These are phyloP conservation scores for Candida taoyuanica DNA, from an alignment of 805 yeast species.

Conservation along the genomic window DNA sequence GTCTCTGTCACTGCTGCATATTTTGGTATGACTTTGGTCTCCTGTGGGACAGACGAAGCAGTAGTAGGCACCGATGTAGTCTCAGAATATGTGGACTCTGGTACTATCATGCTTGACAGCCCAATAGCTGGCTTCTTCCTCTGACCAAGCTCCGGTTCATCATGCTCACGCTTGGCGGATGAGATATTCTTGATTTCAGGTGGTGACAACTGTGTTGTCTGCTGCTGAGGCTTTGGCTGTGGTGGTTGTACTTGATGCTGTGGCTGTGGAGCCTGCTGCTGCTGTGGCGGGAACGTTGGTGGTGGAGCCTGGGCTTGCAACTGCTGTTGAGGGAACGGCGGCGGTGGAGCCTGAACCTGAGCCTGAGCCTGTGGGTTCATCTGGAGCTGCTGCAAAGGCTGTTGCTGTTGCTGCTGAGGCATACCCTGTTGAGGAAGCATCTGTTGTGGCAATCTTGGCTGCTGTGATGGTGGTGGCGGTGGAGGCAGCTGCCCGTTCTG, in stretches of 20 bases:
- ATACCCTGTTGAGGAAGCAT: slow-evolving; percentile 44
- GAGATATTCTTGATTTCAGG: slow-evolving; percentile 7
- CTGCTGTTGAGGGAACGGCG: slow-evolving; percentile 8
- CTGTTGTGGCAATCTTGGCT: slow-evolving; percentile 57
- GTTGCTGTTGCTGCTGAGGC: slow-evolving; percentile 22
- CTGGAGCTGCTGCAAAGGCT: slow-evolving; percentile 20
- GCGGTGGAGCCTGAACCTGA: slow-evolving; percentile 16
- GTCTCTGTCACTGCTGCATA: too few relatives aligned
- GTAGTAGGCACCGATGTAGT: slow-evolving; percentile 1
- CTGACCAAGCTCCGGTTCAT: slow-evolving; percentile 11
- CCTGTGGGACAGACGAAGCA: not conserved
- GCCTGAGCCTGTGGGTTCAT: slow-evolving; percentile 29
- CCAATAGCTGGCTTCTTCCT: slow-evolving; percentile 11
- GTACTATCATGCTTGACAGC: slow-evolving; percentile 1
- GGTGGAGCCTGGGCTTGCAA: slow-evolving; percentile 1
- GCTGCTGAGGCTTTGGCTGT: slow-evolving; percentile 2
- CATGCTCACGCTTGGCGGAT: slow-evolving; percentile 15
- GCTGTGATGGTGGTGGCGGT: slow-evolving; percentile 56
- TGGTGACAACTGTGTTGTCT: slow-evolving; percentile 12
- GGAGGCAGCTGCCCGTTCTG: slow-evolving; percentile 48
- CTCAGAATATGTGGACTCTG: not conserved
- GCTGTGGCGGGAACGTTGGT: slow-evolving; percentile 3
- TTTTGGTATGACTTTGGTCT: too few relatives aligned
- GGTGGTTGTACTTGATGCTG: slow-evolving; percentile 1
- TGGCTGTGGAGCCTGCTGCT: slow-evolving; percentile 2